These are phyloP conservation scores for Euphorbia peplus DNA, from an alignment of 345 rosid species.

Conservation along the genomic window DNA sequence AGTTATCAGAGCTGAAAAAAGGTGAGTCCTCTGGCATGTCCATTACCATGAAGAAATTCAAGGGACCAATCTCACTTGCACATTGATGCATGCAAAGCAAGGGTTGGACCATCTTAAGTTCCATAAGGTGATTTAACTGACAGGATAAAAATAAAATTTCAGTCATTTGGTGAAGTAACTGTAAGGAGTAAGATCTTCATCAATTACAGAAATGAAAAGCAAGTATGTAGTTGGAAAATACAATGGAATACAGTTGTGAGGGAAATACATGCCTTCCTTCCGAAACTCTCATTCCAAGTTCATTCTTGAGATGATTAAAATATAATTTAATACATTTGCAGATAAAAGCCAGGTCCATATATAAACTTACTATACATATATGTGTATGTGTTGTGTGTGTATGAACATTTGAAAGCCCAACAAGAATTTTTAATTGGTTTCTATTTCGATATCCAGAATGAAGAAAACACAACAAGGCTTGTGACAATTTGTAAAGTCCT, in stretches of 20 bases:
- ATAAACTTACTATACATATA: background rate
- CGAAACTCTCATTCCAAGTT: background rate
- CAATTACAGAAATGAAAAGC: background rate
- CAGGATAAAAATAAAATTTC: slow-evolving; percentile 12
- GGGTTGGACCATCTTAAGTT: slow-evolving; percentile 53
- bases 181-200: background rate
- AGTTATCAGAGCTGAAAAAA: slow-evolving; percentile 68
- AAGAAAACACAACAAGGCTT: background rate
- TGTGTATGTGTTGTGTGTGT: no score
- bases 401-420: background rate
- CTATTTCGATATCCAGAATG: background rate
- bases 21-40: slow-evolving; percentile 56
- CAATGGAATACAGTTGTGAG: background rate
- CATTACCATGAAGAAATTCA: slow-evolving; percentile 62
- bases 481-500: background rate
- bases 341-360: background rate
- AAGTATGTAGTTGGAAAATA: background rate
- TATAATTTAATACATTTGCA: background rate
- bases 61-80: slow-evolving; percentile 49
- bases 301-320: background rate
- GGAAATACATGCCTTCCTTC: background rate
- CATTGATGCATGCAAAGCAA: slow-evolving; percentile 41
- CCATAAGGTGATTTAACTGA: slow-evolving; percentile 69
- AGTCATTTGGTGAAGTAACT: background rate
- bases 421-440: no score